Percentiles rank a stretch among this genome's conserved stretches.
phyloP scores from a whole-genome alignment of 208 protist species.

The Spongospora subterranea region DNA sequence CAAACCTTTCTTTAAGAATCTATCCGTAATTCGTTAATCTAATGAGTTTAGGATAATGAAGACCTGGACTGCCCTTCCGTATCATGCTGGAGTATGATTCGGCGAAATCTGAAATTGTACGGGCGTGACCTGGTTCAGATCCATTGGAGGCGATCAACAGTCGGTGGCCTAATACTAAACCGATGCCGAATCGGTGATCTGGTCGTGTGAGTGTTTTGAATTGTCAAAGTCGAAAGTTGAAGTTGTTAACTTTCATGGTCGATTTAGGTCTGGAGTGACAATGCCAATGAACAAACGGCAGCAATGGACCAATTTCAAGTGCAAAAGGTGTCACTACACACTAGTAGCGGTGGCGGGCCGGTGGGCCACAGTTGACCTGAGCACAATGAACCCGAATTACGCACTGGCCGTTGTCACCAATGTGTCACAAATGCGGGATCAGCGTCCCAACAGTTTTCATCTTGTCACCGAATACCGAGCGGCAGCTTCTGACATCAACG shows the following conservation, averaged over 20 bases:
- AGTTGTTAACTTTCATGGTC: not conserved
- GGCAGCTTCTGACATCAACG: not conserved
- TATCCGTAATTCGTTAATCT: too few species aligned
- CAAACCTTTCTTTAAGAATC: too few species aligned
- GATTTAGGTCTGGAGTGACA: not conserved
- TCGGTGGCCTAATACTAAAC: not conserved
- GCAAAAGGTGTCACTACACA: not conserved
- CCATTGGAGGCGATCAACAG: not conserved
- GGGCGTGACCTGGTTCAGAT: not conserved
- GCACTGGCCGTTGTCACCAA: conserved; percentile 25
- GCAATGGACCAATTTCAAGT: conserved; percentile 3
- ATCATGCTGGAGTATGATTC: not conserved
- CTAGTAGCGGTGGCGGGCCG: not conserved
- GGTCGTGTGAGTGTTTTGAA: not conserved
- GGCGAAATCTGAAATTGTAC: not conserved
- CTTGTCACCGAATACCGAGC: not conserved
- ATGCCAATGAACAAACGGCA: not conserved
- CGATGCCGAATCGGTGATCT: not conserved
- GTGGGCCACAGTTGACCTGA: not conserved
- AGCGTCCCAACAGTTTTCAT: not conserved
- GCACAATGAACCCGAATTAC: not conserved
- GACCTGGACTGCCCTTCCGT: not conserved
- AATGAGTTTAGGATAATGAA: not conserved
- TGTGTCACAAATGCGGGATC: not conserved
- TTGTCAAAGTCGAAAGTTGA: not conserved